These are phyloP conservation scores for Gossypium thurberi DNA, from an alignment of 345 rosid species.

Conservation along the genomic window DNA sequence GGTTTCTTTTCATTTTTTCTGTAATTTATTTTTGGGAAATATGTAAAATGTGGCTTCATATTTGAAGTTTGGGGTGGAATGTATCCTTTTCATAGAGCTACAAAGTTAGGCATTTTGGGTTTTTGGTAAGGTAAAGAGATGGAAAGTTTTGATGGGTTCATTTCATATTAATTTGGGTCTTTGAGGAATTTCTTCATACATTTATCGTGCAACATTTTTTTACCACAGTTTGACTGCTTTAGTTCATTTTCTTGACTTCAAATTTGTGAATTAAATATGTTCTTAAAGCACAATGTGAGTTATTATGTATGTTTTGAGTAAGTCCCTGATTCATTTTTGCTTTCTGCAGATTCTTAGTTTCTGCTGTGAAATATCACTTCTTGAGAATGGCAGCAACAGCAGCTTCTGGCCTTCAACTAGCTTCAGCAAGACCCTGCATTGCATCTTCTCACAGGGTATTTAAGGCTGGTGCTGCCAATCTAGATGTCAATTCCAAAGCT, in stretches of 20 bases:
- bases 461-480: conserved; percentile 32
- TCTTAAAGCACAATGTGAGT: neutral
- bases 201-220: neutral
- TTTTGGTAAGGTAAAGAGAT: neutral
- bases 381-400: conserved; percentile 33
- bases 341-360: neutral
- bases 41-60: conserved; percentile 11
- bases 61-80: conserved; percentile 11
- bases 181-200: neutral
- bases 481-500: conserved; percentile 31
- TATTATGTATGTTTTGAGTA: neutral
- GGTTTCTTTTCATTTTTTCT: neutral
- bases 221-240: neutral
- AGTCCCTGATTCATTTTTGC: neutral
- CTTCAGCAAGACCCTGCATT: conserved; percentile 30
- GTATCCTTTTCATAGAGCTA: neutral
- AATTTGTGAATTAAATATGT: neutral
- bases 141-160: conserved; percentile 7
- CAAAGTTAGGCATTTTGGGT: neutral
- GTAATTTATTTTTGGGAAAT: neutral
- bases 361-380: conserved; percentile 5
- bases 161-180: neutral
- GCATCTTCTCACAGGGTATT: conserved; percentile 24
- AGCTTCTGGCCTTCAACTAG: conserved; percentile 28
- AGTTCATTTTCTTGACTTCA: neutral